Base-by-base conservation (phyloP, 1,139 yeast species). In the Lodderomyces theae region DNA sequence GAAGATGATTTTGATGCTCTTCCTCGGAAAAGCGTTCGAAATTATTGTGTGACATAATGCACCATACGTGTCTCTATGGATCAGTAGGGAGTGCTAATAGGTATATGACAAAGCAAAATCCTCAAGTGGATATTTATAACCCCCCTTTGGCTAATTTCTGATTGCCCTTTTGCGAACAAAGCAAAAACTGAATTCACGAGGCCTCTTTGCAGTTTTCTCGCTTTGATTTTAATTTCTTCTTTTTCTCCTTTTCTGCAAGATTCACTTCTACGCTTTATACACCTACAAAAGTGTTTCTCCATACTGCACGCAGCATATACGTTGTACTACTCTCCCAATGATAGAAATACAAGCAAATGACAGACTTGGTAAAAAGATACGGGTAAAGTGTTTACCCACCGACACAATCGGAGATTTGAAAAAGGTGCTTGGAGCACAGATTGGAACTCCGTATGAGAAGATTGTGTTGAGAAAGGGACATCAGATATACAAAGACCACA, bases 381-480 rank as follows among this genome's bases (percentile, higher is more conserved):
- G 77, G 41, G 97, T 90, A 39, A 90, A 88, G 63, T 88, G 96
- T 56, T 72, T 90, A 15, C 84, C 83, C 3, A 82, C 82, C 8
- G 98, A 92, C 58, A 77, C 92, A 0, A 74, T 92, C n/a, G 97
- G 94, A 4, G 98, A 94, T 54, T 82, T 92, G 61, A 92, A 94
- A 66, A 82, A 84, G 58, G 77, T 92, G 9, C 64, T 94, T 13
- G 83, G 92, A 0, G 69, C 88, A 15, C 97, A 90, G 57, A 77
- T 87, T 15, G 96, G 96, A 2, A 84, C 90, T 1, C 66, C 81
- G 1, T 67, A 77, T 35, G 85, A 80, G 30, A 87, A 87, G 59
- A 49, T 70, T 29, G 74, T 81, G 1, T 62, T 86, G 49, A 86
- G 84, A 58, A 86, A 84, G 54, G 94, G 94, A 0, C 83, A 89